Conservation (phyloP, 2,329 filamentous ascomycete species). For the Penicillium brevicompactum region DNA sequence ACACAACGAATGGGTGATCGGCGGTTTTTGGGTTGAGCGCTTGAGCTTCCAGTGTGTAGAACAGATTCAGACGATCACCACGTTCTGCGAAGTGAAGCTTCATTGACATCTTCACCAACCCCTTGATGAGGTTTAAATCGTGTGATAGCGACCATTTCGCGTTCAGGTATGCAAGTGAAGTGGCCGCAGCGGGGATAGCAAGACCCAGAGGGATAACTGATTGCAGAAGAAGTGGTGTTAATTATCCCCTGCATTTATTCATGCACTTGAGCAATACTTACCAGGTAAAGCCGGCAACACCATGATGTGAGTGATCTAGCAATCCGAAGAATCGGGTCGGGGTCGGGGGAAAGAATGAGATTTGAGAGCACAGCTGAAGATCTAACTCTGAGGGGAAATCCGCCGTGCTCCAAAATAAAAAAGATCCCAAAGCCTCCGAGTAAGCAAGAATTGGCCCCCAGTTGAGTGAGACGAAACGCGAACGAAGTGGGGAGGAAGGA, state of each 20-base stretch:
- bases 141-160: slow-evolving; percentile 68
- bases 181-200: slow-evolving; percentile 63
- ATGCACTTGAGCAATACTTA: neutral
- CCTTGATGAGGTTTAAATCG: slow-evolving; percentile 64
- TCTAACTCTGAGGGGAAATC: neutral
- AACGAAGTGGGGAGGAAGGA: neutral
- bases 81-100: slow-evolving; percentile 53
- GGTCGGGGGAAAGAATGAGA: neutral
- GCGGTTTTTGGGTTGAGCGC: slow-evolving; percentile 60
- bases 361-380: neutral
- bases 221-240: slow-evolving; percentile 3
- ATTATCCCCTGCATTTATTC: neutral
- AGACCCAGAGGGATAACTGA: slow-evolving; percentile 42
- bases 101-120: slow-evolving; percentile 51
- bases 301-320: neutral
- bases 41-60: slow-evolving; percentile 72
- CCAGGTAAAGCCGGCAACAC: neutral
- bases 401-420: neutral
- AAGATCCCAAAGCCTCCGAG: neutral
- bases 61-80: slow-evolving; percentile 67
- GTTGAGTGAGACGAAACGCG: neutral
- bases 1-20: slow-evolving; percentile 63
- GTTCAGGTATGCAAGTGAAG: slow-evolving; percentile 76
- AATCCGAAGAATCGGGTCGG: neutral
- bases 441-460: no score